Evolutionary conservation across 352 stramenopile species (phyloP).

Genomic region (Peronospora belbahrii): DNA sequence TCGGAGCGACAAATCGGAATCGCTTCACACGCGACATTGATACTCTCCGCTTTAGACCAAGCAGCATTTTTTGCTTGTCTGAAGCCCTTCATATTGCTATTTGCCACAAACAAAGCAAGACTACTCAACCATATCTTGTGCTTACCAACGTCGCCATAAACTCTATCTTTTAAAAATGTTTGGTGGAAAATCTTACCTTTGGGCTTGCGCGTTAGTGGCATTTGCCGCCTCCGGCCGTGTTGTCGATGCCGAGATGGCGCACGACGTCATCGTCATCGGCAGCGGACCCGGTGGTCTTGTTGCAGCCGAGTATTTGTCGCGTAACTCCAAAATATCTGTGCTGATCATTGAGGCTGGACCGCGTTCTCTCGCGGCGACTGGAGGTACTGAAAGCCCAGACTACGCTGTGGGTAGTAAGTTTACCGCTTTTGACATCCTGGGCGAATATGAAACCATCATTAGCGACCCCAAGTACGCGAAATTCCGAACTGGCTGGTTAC

Average conservation of each 20-base stretch:
- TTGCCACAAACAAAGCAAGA: slow-evolving; percentile 1
- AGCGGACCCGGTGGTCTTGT: slow-evolving; percentile 52
- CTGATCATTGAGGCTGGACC: slow-evolving; percentile 54
- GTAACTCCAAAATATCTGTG: slow-evolving; percentile 41
- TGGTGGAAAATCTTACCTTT: slow-evolving; percentile 18
- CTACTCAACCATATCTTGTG: slow-evolving; percentile 1
- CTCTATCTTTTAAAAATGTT: slow-evolving; percentile 11
- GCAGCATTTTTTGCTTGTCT: too few relatives aligned
- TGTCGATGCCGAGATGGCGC: slow-evolving; percentile 24
- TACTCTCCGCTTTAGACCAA: too few relatives aligned
- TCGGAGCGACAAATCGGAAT: too few relatives aligned
- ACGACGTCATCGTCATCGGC: slow-evolving; percentile 53
- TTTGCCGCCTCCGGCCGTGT: slow-evolving; percentile 10
- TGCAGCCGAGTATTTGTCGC: slow-evolving; percentile 50
- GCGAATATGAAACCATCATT: slow-evolving; percentile 46
- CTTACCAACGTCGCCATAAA: not conserved
- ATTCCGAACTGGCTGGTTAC: slow-evolving; percentile 41
- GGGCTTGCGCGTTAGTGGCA: slow-evolving; percentile 17
- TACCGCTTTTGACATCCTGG: slow-evolving; percentile 66
- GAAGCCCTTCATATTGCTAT: not conserved
- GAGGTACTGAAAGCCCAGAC: slow-evolving; percentile 31
- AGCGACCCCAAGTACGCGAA: slow-evolving; percentile 30
- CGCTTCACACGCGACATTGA: too few relatives aligned
- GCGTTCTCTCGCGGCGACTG: slow-evolving; percentile 33
- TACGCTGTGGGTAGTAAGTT: slow-evolving; percentile 34